Evolutionary conservation across 164 flowering plant genomes (phyloP), one percentile per base, ranked within the genome.

Genomic region (Magnolia officinalis): DNA sequence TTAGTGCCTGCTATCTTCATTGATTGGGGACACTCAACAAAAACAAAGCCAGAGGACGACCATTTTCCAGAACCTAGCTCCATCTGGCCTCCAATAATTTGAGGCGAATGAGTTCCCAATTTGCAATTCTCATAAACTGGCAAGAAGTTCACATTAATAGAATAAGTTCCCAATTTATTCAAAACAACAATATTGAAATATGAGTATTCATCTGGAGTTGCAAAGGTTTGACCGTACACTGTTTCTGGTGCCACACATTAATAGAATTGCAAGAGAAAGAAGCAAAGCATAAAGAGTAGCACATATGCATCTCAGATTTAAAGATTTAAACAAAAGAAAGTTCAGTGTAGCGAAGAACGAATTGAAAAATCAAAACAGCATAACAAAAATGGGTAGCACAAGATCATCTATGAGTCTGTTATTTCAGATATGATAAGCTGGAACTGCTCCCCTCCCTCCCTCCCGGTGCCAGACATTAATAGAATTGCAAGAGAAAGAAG

Each of bases 111-210:
- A 77, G 84, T 87, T 75, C 99, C 99, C 85, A 96, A 83, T 77
- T 93, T 92, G 90, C 99, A 96, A 37, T 92, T 84, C 85, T 93
- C 98, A 84, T 96, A 96, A 64, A 96, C 99, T 96, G 87, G 26
- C 78, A 75, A 76, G 16, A 74, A 7, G 77, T 68, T 29, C 24
- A 31, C 71, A 68, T 8, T 14, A 31, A 67, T 37, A 67, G 6
- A 29, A 26, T 29, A n/a, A 29, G 45, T 68, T n/a, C 29, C 3
- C 16, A 66, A 66, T 63, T 66, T 18, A 55, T 11, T 55, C 61
- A 55, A 11, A 11, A 11, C 61, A 14, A 55, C 13, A 55, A 55
- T 8, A 16, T 11, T 55, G 61, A 66, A 24, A 68, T 13, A 68
- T 19, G 18, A 68, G 71, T 24, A 68, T 29, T 13, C 13, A 66